Base-by-base conservation (phyloP, 2,329 filamentous ascomycete species). In the Dothistroma pini region DNA sequence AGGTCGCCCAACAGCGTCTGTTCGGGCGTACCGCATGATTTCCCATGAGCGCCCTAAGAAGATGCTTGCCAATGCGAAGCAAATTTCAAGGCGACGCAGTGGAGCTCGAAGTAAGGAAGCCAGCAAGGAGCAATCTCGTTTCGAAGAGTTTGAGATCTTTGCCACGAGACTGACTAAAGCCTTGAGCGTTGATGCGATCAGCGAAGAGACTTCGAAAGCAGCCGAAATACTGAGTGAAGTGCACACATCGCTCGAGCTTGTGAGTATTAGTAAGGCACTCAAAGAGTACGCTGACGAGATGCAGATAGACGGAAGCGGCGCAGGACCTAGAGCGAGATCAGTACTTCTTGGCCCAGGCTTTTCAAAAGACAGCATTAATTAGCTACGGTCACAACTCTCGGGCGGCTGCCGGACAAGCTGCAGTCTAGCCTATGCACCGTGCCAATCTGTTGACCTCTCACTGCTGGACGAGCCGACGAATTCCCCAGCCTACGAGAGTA, bases 391-490 rank as follows among this genome's bases (percentile, higher is more conserved):
- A 0, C 85, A 84, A 38, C 79, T 96, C 1, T 95, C 90, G 0
- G 91, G 91, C 7, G 91, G 78, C 0, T 80, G 78, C 78, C 70
- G 69, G 54, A 80, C 77, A 25, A 70, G 78, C 12, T 78, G 76
- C 53, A 73, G 74, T 49, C 72, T 80, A 11, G 79, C 78, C 2
- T 76, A 75, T 2, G 84, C 86, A 0, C 79, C 96, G 4, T 83
- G 91, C 0, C 88, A 92, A 63, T 84, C 88, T 8, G 84, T 87
- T 0, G 90, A 96, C 66, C 85, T 96, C 2, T 80, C 96, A 60
- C 87, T 96, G 55, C 84, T 96, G 1, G 91, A 96, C 72, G 91
- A 96, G 72, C 91, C 91, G 0, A 96, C 91, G 35, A 96, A 96
- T n/a, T n/a, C n/a, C n/a, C n/a, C n/a, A n/a, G 83, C 85, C 0